Evolutionary conservation across 495 filamentous ascomycete species (phyloP).

Genomic region (Podospora didyma): DNA sequence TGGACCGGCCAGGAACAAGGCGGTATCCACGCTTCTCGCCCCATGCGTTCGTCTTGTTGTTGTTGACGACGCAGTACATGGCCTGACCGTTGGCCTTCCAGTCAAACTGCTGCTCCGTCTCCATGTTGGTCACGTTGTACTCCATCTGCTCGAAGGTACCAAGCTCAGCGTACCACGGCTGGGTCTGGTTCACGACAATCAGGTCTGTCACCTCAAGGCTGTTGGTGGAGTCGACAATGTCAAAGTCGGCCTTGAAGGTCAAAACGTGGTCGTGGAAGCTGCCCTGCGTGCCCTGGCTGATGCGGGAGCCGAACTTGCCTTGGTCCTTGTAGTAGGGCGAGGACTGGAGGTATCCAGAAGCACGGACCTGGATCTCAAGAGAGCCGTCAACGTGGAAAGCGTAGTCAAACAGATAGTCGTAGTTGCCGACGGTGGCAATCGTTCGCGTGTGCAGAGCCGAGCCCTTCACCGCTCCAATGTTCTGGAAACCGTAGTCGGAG

Average conservation of each 20-base stretch:
- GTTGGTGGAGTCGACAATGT: conserved; percentile 47
- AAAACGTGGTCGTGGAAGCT: conserved; percentile 51
- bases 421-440: conserved; percentile 51
- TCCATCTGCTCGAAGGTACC: conserved; percentile 46
- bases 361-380: conserved; percentile 52
- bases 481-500: conserved; percentile 33
- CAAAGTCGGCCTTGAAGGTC: conserved; percentile 54
- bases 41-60: conserved; percentile 41
- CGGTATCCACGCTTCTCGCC: conserved; percentile 54
- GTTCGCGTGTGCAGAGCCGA: conserved; percentile 42
- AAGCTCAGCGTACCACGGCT: conserved; percentile 44
- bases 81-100: conserved; percentile 45
- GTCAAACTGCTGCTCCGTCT: conserved; percentile 42
- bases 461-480: conserved; percentile 40
- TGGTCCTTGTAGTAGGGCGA: conserved; percentile 45
- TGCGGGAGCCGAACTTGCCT: conserved; percentile 44
- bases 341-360: conserved; percentile 52
- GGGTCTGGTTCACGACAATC: conserved; percentile 38
- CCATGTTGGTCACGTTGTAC: conserved; percentile 35
- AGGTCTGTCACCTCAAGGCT: conserved; percentile 41
- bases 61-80: conserved; percentile 48
- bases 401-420: conserved; percentile 47
- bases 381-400: conserved; percentile 54
- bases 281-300: conserved; percentile 42
- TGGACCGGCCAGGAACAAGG: conserved; percentile 39